A percentile compares a stretch with the other conserved stretches of the same genome.
phyloP scores from a whole-genome alignment of 371 early-diverging fungal genomes.

The Dichotomocladium elegans region DNA sequence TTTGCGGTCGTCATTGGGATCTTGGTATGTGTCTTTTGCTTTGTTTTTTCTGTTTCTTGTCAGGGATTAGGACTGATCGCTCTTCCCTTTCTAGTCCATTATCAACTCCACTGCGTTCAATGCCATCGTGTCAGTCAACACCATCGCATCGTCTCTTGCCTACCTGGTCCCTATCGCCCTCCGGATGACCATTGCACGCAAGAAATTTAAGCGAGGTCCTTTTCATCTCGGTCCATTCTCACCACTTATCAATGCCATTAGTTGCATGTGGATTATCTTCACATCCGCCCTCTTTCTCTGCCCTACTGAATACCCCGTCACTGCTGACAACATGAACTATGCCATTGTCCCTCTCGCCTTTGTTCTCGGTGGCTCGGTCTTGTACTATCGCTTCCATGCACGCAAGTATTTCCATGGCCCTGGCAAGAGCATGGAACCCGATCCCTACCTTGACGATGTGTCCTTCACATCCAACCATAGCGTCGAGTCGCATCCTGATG shows the following conservation, averaged over 20 bases:
- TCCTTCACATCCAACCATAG: background rate
- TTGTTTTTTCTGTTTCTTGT: conserved; percentile 36
- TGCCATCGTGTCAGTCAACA: conserved; percentile 67
- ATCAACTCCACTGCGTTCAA: conserved; percentile 46
- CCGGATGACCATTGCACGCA: conserved; percentile 44
- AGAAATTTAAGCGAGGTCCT: conserved; percentile 32
- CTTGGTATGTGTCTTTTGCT: conserved; percentile 25
- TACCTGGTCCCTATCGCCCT: conserved; percentile 66
- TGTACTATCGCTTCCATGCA: conserved; percentile 47
- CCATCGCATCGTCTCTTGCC: conserved; percentile 66
- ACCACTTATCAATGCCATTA: conserved; percentile 39
- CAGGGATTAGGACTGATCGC: too few relatives aligned
- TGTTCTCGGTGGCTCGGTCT: conserved; percentile 23
- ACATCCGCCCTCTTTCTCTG: conserved; percentile 61
- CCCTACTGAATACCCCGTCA: conserved; percentile 57
- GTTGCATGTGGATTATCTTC: conserved; percentile 54
- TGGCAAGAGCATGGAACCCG: conserved; percentile 31
- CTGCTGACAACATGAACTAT: conserved; percentile 46
- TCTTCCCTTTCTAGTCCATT: conserved; percentile 49
- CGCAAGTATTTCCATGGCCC: conserved; percentile 51
- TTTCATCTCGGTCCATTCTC: conserved; percentile 61
- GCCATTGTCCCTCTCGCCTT: conserved; percentile 29
- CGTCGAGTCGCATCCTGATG: background rate
- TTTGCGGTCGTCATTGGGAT: conserved; percentile 40
- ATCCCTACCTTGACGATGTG: conserved; percentile 15